Evolutionary conservation across 1,139 yeast genomes (phyloP).

Genomic region (Blastobotrys petasosporus): DNA sequence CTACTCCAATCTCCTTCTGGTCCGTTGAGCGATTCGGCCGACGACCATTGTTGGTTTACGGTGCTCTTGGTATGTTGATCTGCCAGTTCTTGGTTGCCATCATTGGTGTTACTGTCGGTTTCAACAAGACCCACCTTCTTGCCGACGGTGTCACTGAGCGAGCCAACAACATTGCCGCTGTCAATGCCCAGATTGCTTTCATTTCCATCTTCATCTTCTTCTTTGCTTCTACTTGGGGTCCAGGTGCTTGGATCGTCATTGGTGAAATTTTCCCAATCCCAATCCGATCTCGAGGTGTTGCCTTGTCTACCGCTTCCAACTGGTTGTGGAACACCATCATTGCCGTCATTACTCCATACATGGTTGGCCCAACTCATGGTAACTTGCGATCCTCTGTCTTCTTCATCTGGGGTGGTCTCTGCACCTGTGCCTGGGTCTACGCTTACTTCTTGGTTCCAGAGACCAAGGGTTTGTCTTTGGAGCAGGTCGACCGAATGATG

Average conservation of each 20-base stretch:
- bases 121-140: slow-evolving; percentile 37
- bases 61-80: slow-evolving; percentile 6
- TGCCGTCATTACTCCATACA: no score
- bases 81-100: slow-evolving; percentile 27
- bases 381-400: no score
- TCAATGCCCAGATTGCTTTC: slow-evolving; percentile 38
- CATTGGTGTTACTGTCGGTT: slow-evolving; percentile 41
- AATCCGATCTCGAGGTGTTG: slow-evolving; percentile 67
- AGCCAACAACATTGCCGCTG: slow-evolving; percentile 42
- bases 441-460: slow-evolving; percentile 50
- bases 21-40: slow-evolving; percentile 29
- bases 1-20: slow-evolving; percentile 5
- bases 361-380: no score
- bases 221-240: slow-evolving; percentile 78
- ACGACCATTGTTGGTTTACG: slow-evolving; percentile 3
- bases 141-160: slow-evolving; percentile 34
- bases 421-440: slow-evolving; percentile 38
- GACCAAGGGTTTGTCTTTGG: slow-evolving; percentile 53
- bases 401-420: no score
- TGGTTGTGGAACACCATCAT: slow-evolving; percentile 38
- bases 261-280: slow-evolving; percentile 69
- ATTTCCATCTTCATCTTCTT: slow-evolving; percentile 44
- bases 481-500: slow-evolving; percentile 48
- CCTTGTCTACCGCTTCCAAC: slow-evolving; percentile 66
- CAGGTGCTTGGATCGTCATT: slow-evolving; percentile 65